Conservation (phyloP, 805 yeast species). For the Ogataea naganishii region DNA sequence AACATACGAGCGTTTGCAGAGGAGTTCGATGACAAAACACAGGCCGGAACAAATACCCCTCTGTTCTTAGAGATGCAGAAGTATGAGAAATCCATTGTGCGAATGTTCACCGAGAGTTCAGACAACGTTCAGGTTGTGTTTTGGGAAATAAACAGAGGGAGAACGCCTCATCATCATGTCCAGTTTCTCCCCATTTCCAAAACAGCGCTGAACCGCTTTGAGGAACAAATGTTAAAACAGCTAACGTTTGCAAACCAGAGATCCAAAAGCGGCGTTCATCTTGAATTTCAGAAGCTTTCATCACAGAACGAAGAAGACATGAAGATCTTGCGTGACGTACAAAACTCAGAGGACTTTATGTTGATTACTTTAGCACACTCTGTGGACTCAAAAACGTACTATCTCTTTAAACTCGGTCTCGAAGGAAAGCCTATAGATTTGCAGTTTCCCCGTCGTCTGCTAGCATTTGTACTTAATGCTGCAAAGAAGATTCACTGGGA, state of each 20-base stretch:
- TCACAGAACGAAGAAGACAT: slow-evolving; percentile 11
- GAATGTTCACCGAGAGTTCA: slow-evolving; percentile 31
- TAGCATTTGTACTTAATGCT: slow-evolving; percentile 53
- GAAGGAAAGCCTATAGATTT: slow-evolving; percentile 42
- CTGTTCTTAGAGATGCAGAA: slow-evolving; percentile 34
- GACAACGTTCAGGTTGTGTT: slow-evolving; percentile 44
- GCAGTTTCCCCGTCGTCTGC: slow-evolving; percentile 76
- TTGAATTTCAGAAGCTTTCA: slow-evolving; percentile 31
- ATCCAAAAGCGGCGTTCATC: slow-evolving; percentile 30
- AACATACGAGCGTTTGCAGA: slow-evolving; percentile 18
- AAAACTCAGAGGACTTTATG: slow-evolving; percentile 29
- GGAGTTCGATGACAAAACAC: slow-evolving; percentile 17
- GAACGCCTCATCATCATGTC: slow-evolving; percentile 66
- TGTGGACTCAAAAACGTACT: slow-evolving; percentile 11
- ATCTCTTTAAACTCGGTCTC: slow-evolving; percentile 20
- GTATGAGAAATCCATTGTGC: slow-evolving; percentile 39
- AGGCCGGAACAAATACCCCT: slow-evolving; percentile 21
- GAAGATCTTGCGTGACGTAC: slow-evolving; percentile 12
- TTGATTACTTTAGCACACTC: slow-evolving; percentile 18
- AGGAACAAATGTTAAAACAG: slow-evolving; percentile 32
- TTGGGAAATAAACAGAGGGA: slow-evolving; percentile 59
- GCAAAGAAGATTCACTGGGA: slow-evolving; percentile 71
- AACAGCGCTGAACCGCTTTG: slow-evolving; percentile 18
- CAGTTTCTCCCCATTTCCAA: slow-evolving; percentile 68
- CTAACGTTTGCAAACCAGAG: slow-evolving; percentile 37